Evolutionary conservation across 176 grass and related monocot species (phyloP).

Genomic region (Calamus simplicifolius): DNA sequence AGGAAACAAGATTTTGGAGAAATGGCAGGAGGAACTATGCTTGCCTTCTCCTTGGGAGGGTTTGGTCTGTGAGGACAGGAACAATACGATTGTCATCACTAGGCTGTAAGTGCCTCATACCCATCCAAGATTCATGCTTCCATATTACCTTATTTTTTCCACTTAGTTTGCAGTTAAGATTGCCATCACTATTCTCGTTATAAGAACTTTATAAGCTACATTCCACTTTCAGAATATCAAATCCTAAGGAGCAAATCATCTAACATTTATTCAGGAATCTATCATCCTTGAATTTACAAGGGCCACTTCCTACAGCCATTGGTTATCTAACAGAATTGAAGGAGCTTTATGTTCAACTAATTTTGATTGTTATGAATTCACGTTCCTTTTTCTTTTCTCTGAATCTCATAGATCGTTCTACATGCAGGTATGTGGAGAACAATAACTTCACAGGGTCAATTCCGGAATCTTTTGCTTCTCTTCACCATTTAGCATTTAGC

Average conservation of each 20-base stretch:
- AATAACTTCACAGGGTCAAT: conserved; percentile 59
- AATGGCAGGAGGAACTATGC: conserved; percentile 50
- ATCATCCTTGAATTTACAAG: conserved; percentile 44
- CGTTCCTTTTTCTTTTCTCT: no score
- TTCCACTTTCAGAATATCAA: no score
- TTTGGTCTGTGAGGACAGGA: conserved; percentile 21
- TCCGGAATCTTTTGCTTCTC: conserved; percentile 38
- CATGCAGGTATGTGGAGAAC: conserved; percentile 37
- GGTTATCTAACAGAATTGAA: conserved; percentile 33
- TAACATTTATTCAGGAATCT: conserved; percentile 40
- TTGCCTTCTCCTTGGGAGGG: conserved; percentile 45
- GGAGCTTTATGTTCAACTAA: conserved; percentile 38
- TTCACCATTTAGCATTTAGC: conserved; percentile 31
- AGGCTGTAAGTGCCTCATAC: conserved; percentile 41
- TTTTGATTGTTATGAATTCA: neutral
- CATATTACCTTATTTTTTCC: neutral
- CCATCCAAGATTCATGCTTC: no score
- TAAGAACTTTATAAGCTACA: no score
- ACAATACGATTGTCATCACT: conserved; percentile 12
- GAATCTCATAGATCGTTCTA: neutral
- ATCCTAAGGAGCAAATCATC: neutral
- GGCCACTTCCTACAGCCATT: conserved; percentile 26
- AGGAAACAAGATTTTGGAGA: conserved; percentile 39
- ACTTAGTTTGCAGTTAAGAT: neutral
- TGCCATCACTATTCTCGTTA: no score